phyloP scores from a whole-genome alignment of 805 yeast species.

The Saccharomyces kudriavzevii region DNA sequence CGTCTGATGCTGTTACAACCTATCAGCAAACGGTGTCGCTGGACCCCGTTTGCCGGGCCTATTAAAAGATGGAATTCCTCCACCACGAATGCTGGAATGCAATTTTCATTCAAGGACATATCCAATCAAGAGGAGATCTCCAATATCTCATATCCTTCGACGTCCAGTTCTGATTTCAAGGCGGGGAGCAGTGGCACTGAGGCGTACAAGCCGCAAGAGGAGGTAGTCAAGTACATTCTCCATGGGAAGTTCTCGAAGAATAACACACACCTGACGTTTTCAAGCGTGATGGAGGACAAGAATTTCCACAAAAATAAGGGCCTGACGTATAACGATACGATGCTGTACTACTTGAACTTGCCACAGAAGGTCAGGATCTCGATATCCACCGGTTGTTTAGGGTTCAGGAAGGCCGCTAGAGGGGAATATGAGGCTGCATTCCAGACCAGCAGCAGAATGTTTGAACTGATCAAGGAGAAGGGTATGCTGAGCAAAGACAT shows the following conservation, averaged over 20 bases:
- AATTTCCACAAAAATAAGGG: conserved; percentile 47
- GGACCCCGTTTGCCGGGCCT: background rate
- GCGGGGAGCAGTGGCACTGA: background rate
- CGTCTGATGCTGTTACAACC: background rate
- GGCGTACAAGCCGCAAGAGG: conserved; percentile 15
- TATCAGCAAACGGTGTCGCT: background rate
- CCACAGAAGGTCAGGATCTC: conserved; percentile 68
- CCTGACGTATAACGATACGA: conserved; percentile 56
- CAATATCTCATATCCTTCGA: background rate
- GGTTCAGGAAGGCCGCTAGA: conserved; percentile 82
- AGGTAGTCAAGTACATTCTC: conserved; percentile 56
- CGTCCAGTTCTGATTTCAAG: background rate
- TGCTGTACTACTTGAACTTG: conserved; percentile 66
- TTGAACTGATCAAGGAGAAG: conserved; percentile 60
- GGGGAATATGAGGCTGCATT: conserved; percentile 90
- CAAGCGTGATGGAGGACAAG: conserved; percentile 59
- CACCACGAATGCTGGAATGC: background rate
- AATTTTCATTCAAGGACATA: background rate
- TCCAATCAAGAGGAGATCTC: background rate
- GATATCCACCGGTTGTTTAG: conserved; percentile 75
- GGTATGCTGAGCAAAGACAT: conserved; percentile 50
- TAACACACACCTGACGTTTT: conserved; percentile 72
- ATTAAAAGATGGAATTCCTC: background rate
- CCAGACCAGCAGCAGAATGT: conserved; percentile 70
- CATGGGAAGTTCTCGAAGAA: conserved; percentile 74